Base-by-base conservation (phyloP, 202 grass and related monocot genomes). In the Zoysia matrella region DNA sequence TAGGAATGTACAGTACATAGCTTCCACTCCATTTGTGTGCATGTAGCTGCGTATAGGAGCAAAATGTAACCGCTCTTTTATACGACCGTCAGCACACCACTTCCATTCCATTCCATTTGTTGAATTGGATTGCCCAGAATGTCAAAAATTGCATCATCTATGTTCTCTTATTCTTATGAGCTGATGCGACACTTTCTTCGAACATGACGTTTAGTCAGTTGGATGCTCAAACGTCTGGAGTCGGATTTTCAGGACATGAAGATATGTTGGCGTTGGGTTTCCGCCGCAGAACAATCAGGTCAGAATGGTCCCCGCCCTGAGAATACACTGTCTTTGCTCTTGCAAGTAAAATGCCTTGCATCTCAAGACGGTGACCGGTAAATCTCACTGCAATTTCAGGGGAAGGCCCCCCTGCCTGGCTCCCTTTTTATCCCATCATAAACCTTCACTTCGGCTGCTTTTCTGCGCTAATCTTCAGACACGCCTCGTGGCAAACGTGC, bases 381-480 rank as follows among this genome's bases (percentile, higher is more conserved):
- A 14, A 57, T 77, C 52, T 8, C 86, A 41, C 64, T 9, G 86
- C 71, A 83, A 78, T 71, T 91, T 86, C 83, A 72, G 72, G 9
- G 15, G 9, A 5, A 67, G 45, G 70, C 49, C 54, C 43, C 7
- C 13, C 47, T 65, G 54, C 22, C 63, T 8, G 1, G 3, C 69
- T 16, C 81, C 69, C 51, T 82, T 65, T 67, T 22, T 36, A 36
- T 36, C 30, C 30, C 30, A 36, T 36, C 30, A 36, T 36, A 36
- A 36, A 36, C 30, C 16, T 22, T 22, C 14, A 13, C 18, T 62
- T 52, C 15, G 50, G 36, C 14, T 39, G 15, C 63, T 44, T 78
- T 65, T 75, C 60, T 30, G 51, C 58, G 44, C 36, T 52, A 69
- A 11, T 54, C 39, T 14, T 40, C 47, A 46, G 30, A 36, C 30